phyloP scores from a whole-genome alignment of 495 filamentous ascomycete species.

The Penicillium diatomitis region DNA sequence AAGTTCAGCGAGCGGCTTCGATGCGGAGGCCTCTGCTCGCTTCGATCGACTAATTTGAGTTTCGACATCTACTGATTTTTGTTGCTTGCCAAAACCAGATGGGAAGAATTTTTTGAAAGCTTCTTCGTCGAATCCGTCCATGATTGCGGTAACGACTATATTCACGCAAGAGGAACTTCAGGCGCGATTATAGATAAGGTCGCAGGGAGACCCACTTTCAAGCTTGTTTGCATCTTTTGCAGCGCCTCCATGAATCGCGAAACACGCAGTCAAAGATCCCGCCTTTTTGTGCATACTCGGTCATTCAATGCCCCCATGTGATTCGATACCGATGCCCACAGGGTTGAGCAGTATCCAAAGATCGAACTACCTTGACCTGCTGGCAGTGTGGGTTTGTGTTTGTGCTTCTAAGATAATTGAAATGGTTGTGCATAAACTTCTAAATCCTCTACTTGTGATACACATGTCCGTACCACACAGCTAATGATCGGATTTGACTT shows the following conservation, averaged over 20 bases:
- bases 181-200: slow-evolving; percentile 12
- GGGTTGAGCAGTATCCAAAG: too few relatives aligned
- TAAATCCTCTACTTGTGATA: too few relatives aligned
- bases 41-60: slow-evolving; percentile 73
- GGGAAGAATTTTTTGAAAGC: slow-evolving; percentile 76
- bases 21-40: slow-evolving; percentile 37
- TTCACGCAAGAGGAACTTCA: slow-evolving; percentile 5
- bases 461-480: too few relatives aligned
- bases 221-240: slow-evolving; percentile 35
- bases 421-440: too few relatives aligned
- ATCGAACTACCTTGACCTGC: too few relatives aligned
- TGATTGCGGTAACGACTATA: slow-evolving; percentile 12
- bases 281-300: too few relatives aligned
- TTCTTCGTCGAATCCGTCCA: slow-evolving; percentile 69
- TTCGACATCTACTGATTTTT: slow-evolving; percentile 60
- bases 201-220: background rate
- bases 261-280: too few relatives aligned
- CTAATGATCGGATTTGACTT: too few relatives aligned
- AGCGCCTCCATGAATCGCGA: background rate
- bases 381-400: too few relatives aligned
- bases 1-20: slow-evolving; percentile 14
- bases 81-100: slow-evolving; percentile 76
- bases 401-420: too few relatives aligned
- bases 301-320: background rate
- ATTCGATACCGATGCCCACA: too few relatives aligned